phyloP scores from a whole-genome alignment of 2,329 filamentous ascomycete species.

The Didymellaceae sp. region DNA sequence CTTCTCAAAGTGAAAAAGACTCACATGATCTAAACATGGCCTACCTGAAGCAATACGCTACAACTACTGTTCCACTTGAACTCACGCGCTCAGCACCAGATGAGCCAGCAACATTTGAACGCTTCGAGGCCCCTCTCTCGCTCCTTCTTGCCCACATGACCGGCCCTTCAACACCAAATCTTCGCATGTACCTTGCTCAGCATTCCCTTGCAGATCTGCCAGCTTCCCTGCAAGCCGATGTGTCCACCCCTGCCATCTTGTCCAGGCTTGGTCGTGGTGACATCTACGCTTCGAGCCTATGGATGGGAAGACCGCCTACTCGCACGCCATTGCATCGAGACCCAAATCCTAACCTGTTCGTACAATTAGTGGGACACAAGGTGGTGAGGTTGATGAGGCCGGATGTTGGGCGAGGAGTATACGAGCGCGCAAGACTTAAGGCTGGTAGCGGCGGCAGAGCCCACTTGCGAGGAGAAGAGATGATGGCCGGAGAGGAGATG shows the following conservation, averaged over 20 bases:
- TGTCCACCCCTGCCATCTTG: conserved; percentile 73
- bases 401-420: conserved; percentile 67
- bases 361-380: conserved; percentile 79
- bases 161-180: conserved; percentile 36
- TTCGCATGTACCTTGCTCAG: conserved; percentile 83
- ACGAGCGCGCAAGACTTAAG: conserved; percentile 54
- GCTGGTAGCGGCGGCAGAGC: conserved; percentile 55
- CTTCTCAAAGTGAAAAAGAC: neutral
- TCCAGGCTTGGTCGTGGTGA: conserved; percentile 73
- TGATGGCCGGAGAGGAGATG: conserved; percentile 86
- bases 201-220: conserved; percentile 75
- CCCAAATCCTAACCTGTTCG: conserved; percentile 91
- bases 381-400: conserved; percentile 74
- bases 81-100: conserved; percentile 50
- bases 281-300: conserved; percentile 85
- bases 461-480: conserved; percentile 76
- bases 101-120: conserved; percentile 58
- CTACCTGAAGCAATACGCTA: conserved; percentile 50
- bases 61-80: conserved; percentile 65
- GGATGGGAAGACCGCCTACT: conserved; percentile 86
- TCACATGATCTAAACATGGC: conserved; percentile 28
- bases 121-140: conserved; percentile 66
- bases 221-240: conserved; percentile 63
- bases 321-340: conserved; percentile 91
- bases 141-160: conserved; percentile 67